Base-by-base conservation (phyloP, 2,329 filamentous ascomycete genomes). In the Hortaea sp. region DNA sequence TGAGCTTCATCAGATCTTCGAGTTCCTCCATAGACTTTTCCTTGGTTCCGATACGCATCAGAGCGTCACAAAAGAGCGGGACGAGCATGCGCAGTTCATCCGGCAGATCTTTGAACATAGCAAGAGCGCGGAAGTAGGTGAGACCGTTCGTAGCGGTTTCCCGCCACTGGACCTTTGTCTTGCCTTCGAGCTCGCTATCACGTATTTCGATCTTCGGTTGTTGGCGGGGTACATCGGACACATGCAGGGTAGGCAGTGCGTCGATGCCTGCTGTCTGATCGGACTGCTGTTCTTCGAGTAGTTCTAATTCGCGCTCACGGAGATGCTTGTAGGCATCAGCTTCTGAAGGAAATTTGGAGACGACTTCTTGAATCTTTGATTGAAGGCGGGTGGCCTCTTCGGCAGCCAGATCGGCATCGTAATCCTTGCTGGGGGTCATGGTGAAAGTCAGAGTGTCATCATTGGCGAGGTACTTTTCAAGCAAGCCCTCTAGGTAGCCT, bases 1-100 rank as follows among this genome's bases (percentile, higher is more conserved):
- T 94, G 29, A 97, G 76, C 66, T 97, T 97, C 65, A 98, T 95
- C 46, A 89, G 69, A 60, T 97, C 92, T 66, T 98, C 92, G 43
- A 97, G 78, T 64, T 95, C 82, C 64, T 95, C 92, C 84, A 95
- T 95, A 0, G 82, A 81, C 74, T 85, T 85, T 49, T 82, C 78
- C 57, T 84, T 85, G 2, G 90, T 98, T 10, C 92, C 92, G 6
- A 98, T 76, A 13, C 92, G 84, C 85, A 95, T 92, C 50, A 98
- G 82, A 34, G 85, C 82, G 61, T 95, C 89, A 10, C 86, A 88
- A 62, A 97, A 97, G 0, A 98, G 71, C 0, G 92, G 92, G 41
- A 97, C 78, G 48, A 97, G 73, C 56, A 86, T 75, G 44, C 92
- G 79, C 44, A 97, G 75, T 52, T 95, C 87, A 50, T 90, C 82